Evolutionary conservation across 164 flowering plant genomes (phyloP), one percentile per base, ranked within the genome.

Genomic region (Tinospora cordifolia): DNA sequence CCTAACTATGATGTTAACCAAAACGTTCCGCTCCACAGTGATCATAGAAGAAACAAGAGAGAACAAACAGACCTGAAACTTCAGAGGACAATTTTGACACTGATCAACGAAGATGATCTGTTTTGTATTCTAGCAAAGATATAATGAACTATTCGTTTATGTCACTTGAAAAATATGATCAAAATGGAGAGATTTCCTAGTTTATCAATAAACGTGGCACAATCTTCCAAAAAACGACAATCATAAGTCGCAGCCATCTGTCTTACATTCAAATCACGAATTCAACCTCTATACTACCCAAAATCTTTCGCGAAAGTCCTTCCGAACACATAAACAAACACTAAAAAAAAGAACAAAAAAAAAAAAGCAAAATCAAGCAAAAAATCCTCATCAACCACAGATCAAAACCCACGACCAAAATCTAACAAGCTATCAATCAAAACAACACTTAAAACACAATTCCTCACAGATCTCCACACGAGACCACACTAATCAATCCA

Each of bases 341-440:
- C n/a, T n/a, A n/a, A n/a, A n/a, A n/a, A n/a, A n/a, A n/a, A n/a
- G n/a, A n/a, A n/a, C n/a, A n/a, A n/a, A n/a, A n/a, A n/a, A n/a
- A n/a, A n/a, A 60, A 60, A 60, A 60, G 17, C 63, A 10, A 17
- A 26, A 24, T 25, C 63, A 60, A 60, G 11, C 30, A 25, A 60
- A 60, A 9, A 9, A 25, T 24, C 63, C 17, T 60, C 7, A 25
- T 24, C 30, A 12, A 60, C 63, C 5, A 26, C 36, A 60, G 63
- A 60, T 25, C 63, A 54, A 30, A 24, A 30, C 63, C 13, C 63
- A 26, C 6, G 26, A 60, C 24, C 60, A 54, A n/a, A 25, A 60
- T 60, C 63, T 9, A 60, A 60, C 63, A 60, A 8, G 34, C 63
- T 15, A 60, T 60, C 63, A 60, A 60, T 24, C 36, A 60, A 60